Evolutionary conservation across 345 rosid genomes (phyloP).

Genomic region (Citrus mangshanensis): DNA sequence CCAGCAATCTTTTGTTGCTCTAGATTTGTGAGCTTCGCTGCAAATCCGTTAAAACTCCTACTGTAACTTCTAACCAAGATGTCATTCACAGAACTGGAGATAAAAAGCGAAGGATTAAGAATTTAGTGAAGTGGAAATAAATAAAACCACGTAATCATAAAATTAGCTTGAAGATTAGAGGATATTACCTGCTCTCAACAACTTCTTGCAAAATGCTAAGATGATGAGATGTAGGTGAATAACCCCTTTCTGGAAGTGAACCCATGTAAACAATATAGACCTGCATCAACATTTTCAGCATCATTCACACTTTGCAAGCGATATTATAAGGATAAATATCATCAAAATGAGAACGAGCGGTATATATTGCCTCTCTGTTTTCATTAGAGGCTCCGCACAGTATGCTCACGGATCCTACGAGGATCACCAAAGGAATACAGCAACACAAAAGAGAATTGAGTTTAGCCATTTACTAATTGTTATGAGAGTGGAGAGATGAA

Average conservation of each 20-base stretch:
- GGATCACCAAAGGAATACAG: background rate
- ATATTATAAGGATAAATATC: background rate
- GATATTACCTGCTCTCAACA: conserved; percentile 4
- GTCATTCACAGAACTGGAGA: conserved; percentile 10
- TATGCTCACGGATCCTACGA: background rate
- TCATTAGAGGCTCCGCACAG: background rate
- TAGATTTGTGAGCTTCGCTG: conserved; percentile 32
- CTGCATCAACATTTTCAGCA: conserved; percentile 5
- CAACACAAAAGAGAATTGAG: background rate
- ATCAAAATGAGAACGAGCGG: background rate
- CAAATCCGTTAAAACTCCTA: conserved; percentile 51
- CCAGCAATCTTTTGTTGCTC: conserved; percentile 33
- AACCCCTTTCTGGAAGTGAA: conserved; percentile 24
- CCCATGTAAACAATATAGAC: conserved; percentile 45
- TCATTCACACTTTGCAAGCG: background rate
- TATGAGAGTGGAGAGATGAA: background rate
- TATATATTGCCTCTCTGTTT: background rate
- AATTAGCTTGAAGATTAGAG: background rate
- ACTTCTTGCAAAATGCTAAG: conserved; percentile 24
- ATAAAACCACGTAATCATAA: background rate
- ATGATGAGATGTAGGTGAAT: conserved; percentile 26
- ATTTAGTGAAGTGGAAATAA: background rate
- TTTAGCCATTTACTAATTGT: background rate
- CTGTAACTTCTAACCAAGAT: conserved; percentile 30
- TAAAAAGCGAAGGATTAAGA: background rate